A percentile compares a stretch with the other conserved stretches of the same genome.
Evolutionary conservation across 2,329 filamentous ascomycete genomes (phyloP).

Genomic region (Colletotrichum filicis): DNA sequence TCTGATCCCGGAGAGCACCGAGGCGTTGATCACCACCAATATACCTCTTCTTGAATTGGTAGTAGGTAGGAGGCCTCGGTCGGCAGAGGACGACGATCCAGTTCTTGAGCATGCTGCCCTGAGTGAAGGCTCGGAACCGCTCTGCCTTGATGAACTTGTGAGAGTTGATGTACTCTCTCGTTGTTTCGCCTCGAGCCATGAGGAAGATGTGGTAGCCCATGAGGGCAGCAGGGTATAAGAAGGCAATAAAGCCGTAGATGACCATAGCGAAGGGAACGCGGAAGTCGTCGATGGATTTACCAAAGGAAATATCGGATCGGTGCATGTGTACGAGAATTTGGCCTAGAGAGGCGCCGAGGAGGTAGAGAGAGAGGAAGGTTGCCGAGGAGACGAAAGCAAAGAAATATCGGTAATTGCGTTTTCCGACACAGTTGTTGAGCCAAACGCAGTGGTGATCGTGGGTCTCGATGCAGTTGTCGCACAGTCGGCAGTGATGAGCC

Average conservation of each 20-base stretch:
- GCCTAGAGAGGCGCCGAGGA: slow-evolving; percentile 81
- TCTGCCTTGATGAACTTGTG: slow-evolving; percentile 96
- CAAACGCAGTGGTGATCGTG: slow-evolving; percentile 99
- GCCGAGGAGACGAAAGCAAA: slow-evolving; percentile 87
- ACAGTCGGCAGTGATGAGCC: slow-evolving; percentile 94
- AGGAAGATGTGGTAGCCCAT: slow-evolving; percentile 93
- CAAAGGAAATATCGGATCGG: slow-evolving; percentile 74
- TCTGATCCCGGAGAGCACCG: slow-evolving; percentile 59
- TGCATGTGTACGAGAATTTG: slow-evolving; percentile 81
- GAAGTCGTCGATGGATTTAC: slow-evolving; percentile 74
- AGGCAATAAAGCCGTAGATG: slow-evolving; percentile 80
- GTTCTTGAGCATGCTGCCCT: slow-evolving; percentile 80
- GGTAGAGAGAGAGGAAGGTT: slow-evolving; percentile 80
- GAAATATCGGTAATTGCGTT: slow-evolving; percentile 98
- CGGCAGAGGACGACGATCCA: slow-evolving; percentile 84
- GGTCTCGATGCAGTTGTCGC: slow-evolving; percentile 96
- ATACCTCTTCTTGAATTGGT: slow-evolving; percentile 84
- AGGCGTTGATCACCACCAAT: slow-evolving; percentile 87
- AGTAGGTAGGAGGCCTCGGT: slow-evolving; percentile 87
- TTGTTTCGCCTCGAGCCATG: slow-evolving; percentile 91
- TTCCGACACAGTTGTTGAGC: slow-evolving; percentile 98
- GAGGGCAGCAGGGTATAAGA: slow-evolving; percentile 84
- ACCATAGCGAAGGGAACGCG: slow-evolving; percentile 89
- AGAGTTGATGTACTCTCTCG: slow-evolving; percentile 93
- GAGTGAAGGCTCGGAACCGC: slow-evolving; percentile 89